A percentile compares a stretch with the other conserved stretches of the same genome.
Evolutionary conservation across 2,329 filamentous ascomycete species (phyloP).

Genomic region (Gremmenia infestans): DNA sequence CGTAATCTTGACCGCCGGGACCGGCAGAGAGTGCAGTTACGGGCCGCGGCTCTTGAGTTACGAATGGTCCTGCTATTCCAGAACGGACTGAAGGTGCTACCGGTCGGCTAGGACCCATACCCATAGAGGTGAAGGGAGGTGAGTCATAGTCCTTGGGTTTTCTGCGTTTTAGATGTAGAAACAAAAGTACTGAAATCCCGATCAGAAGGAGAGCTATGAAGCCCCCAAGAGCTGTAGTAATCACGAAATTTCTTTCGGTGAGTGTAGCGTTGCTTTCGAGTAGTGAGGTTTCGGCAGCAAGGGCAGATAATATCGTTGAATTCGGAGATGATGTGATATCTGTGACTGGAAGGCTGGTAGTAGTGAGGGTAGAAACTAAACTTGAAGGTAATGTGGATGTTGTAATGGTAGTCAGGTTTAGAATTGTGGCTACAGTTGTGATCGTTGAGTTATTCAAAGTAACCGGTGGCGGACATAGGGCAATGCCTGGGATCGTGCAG

Average conservation of each 20-base stretch:
- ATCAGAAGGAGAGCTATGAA: neutral
- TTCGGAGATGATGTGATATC: neutral
- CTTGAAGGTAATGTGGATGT: neutral
- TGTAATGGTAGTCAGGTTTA: neutral
- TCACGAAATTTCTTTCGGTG: neutral
- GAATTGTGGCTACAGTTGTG: constrained; percentile 1
- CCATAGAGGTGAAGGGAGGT: neutral
- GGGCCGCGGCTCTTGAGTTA: neutral
- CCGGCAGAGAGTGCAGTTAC: neutral
- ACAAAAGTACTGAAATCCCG: neutral
- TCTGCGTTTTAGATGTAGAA: neutral
- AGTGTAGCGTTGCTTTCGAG: neutral
- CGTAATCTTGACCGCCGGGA: neutral
- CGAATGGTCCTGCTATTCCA: neutral
- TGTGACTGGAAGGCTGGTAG: neutral
- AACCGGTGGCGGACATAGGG: neutral
- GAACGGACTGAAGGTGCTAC: neutral
- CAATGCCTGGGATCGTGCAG: neutral
- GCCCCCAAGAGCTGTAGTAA: neutral
- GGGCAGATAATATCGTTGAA: neutral
- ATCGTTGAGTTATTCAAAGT: neutral
- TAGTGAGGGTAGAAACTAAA: neutral
- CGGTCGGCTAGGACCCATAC: neutral
- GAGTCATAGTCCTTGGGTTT: neutral
- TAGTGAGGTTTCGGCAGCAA: constrained; percentile 1